phyloP scores from a whole-genome alignment of 176 grass and related monocot species.

The Hordeum vulgare region DNA sequence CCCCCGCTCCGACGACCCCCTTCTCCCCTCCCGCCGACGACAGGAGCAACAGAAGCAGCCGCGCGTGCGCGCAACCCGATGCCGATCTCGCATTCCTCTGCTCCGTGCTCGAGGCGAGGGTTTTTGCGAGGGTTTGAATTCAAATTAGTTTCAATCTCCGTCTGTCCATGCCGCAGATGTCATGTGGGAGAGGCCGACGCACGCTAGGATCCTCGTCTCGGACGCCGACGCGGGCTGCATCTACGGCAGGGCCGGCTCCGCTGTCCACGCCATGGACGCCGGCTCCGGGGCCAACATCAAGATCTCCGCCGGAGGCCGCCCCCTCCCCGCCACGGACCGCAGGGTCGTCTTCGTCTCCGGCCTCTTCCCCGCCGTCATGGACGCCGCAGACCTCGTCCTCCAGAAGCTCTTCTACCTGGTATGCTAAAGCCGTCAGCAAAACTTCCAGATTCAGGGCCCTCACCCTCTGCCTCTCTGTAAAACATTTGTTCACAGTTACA shows the following conservation, averaged over 20 bases:
- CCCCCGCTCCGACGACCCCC: no score
- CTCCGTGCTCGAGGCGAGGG: no score
- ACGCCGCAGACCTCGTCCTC: not conserved
- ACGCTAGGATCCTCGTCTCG: no score
- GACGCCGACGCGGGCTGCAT: not conserved
- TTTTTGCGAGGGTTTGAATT: no score
- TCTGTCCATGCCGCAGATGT: not conserved
- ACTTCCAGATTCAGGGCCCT: no score
- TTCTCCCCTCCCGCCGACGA: no score
- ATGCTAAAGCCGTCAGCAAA: not conserved
- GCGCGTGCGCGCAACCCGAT: no score
- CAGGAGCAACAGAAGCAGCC: no score
- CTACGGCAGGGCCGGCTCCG: not conserved
- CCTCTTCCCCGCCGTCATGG: not conserved
- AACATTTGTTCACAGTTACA: no score
- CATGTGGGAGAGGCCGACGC: not conserved
- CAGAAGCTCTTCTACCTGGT: not conserved
- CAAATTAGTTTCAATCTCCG: not conserved
- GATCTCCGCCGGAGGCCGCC: not conserved
- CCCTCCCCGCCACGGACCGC: not conserved
- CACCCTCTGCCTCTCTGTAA: no score
- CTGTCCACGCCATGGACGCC: not conserved
- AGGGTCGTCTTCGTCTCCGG: not conserved
- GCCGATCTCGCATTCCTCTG: no score
- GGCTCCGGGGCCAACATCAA: not conserved